Percentiles rank a stretch among this genome's conserved stretches.
phyloP scores from a whole-genome alignment of 2,329 filamentous ascomycete species.

The Stagonosporopsis vannaccii region DNA sequence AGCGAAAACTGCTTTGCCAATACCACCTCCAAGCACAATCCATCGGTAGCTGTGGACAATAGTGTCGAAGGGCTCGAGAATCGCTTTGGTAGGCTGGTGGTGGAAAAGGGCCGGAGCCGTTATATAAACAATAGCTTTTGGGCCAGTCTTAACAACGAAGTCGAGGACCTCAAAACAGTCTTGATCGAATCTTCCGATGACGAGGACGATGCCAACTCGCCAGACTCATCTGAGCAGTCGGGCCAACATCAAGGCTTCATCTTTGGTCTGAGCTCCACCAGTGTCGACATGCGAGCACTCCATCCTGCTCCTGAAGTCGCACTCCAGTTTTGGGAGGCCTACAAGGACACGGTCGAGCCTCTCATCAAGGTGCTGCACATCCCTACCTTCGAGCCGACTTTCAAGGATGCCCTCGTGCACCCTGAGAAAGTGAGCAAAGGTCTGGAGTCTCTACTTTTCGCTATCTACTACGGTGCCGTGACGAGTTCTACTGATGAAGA shows the following conservation, averaged over 20 bases:
- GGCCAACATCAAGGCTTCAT: constrained; percentile 74
- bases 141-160: constrained; percentile 78
- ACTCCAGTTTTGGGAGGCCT: constrained; percentile 72
- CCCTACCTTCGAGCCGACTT: constrained; percentile 68
- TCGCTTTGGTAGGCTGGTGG: constrained; percentile 72
- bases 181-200: constrained; percentile 68
- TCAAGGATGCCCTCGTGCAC: constrained; percentile 68
- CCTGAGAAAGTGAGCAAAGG: constrained; percentile 65
- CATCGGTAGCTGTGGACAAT: constrained; percentile 39
- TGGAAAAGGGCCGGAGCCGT: constrained; percentile 73
- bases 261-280: constrained; percentile 75
- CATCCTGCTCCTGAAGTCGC: constrained; percentile 70
- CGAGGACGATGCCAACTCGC: constrained; percentile 62
- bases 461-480: constrained; percentile 67
- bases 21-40: not conserved
- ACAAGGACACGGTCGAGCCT: constrained; percentile 76
- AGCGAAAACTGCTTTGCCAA: constrained; percentile 14
- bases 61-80: constrained; percentile 53
- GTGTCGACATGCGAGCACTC: constrained; percentile 68
- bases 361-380: constrained; percentile 75
- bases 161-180: constrained; percentile 69
- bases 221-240: constrained; percentile 43
- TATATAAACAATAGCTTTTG: constrained; percentile 82
- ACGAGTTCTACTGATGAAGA: constrained; percentile 60
- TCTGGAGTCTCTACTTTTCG: constrained; percentile 66